Base-by-base conservation (phyloP, 805 yeast species). In the Myxozyma geophila region DNA sequence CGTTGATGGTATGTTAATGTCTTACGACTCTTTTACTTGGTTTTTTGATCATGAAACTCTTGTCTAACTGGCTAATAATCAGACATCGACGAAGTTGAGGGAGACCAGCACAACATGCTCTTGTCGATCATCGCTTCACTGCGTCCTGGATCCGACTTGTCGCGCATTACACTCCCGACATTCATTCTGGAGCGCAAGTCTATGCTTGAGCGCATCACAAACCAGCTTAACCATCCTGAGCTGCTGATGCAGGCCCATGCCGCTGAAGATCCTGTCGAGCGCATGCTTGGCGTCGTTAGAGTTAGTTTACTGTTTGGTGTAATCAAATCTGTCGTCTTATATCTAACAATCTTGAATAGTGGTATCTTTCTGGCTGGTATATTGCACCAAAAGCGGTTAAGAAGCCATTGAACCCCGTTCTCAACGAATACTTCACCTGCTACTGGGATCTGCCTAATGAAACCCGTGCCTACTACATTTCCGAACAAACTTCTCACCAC, bases 321-420 rank as follows among this genome's bases (percentile, higher is more conserved):
- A 8, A 6, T 28, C 54, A 13, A 41, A 15, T 49, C 12, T 37
- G 33, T 23, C n/a, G 13, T n/a, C 40, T 48, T 33, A 7, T 52
- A 15, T 43, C 19, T 28, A 19, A 48, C 35, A 8, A 2, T 41
- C 13, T n/a, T 52, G 21, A 6, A 17, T 40, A 64, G 72, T 93
- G 97, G 97, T 95, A 95, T 75, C 81, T 95, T 75, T 85, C 97
- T 2, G 91, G 96, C 54, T 95, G 98, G 98, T 98, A 95, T 74
- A 95, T 95, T 74, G 95, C 98, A 0, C 99, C 98, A 36, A 93
- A 93, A 74, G 99, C 98, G 2, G 99, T 95, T 15, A 95, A 95
- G 75, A 95, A 95, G 76, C 99, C 99, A 0, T 80, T 95, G 72
- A 95, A 95, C 74, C 99, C 99, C 1, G 91, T 95, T 7, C 74